These are phyloP conservation scores for Lentinula detonsa DNA, from an alignment of 768 basidiomycete genomes.

Conservation along the genomic window DNA sequence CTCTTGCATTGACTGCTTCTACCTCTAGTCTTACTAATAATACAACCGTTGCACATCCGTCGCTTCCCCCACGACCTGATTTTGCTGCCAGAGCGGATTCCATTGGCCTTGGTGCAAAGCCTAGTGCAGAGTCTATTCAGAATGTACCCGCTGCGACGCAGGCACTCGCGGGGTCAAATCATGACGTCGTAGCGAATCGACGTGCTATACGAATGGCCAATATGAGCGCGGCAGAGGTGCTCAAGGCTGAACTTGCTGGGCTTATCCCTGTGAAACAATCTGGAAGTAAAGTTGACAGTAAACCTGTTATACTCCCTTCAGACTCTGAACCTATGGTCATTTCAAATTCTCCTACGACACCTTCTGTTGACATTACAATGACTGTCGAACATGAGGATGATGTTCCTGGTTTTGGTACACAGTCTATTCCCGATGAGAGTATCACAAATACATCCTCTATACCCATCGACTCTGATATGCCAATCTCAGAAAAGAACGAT, in stretches of 20 bases:
- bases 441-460: neutral
- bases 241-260: slow-evolving; percentile 79
- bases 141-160: slow-evolving; percentile 58
- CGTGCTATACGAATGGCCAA: slow-evolving; percentile 93
- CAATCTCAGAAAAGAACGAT: slow-evolving; percentile 8
- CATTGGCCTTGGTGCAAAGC: slow-evolving; percentile 64
- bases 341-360: slow-evolving; percentile 14
- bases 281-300: slow-evolving; percentile 11
- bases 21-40: slow-evolving; percentile 32
- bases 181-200: slow-evolving; percentile 85
- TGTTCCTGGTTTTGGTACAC: slow-evolving; percentile 30
- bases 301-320: slow-evolving; percentile 32
- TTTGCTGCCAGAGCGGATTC: slow-evolving; percentile 76
- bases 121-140: slow-evolving; percentile 50
- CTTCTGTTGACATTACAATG: slow-evolving; percentile 6
- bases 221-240: slow-evolving; percentile 89
- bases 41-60: slow-evolving; percentile 37
- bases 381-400: slow-evolving; percentile 19
- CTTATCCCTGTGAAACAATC: slow-evolving; percentile 30
- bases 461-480: slow-evolving; percentile 4
- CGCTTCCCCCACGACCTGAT: slow-evolving; percentile 64
- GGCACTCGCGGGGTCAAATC: slow-evolving; percentile 81
- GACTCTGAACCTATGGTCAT: slow-evolving; percentile 24
- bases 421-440: neutral
- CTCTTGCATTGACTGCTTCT: slow-evolving; percentile 40